Evolutionary conservation across 148 eudicot species (phyloP).

Genomic region (Nepenthes gracilis): DNA sequence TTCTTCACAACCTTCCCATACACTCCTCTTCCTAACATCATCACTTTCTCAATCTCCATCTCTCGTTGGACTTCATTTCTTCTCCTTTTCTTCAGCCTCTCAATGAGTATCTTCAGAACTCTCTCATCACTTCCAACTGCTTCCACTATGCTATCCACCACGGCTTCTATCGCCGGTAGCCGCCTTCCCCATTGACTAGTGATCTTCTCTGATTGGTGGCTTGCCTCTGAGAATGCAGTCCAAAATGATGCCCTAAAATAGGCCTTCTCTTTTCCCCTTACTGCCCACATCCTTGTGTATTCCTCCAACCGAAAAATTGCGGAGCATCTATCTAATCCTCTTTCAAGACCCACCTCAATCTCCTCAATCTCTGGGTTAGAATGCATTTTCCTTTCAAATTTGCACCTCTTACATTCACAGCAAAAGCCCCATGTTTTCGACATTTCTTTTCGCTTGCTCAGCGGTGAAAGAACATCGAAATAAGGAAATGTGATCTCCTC

Average conservation of each 20-base stretch:
- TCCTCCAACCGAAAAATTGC: conserved; percentile 64
- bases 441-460: conserved; percentile 45
- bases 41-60: conserved; percentile 57
- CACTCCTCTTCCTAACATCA: conserved; percentile 83
- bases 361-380: conserved; percentile 54
- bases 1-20: conserved; percentile 86
- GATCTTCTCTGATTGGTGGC: conserved; percentile 45
- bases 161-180: conserved; percentile 45
- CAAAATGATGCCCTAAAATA: conserved; percentile 76
- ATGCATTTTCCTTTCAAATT: conserved; percentile 38
- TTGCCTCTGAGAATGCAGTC: conserved; percentile 39
- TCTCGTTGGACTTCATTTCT: conserved; percentile 15
- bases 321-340: conserved; percentile 53
- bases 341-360: conserved; percentile 42
- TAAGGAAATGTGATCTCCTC: conserved; percentile 79
- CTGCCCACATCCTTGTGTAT: conserved; percentile 43
- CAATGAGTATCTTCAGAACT: conserved; percentile 38
- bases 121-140: conserved; percentile 76
- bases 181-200: conserved; percentile 66
- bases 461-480: conserved; percentile 51
- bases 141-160: conserved; percentile 58
- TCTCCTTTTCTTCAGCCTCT: conserved; percentile 40
- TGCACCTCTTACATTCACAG: conserved; percentile 69
- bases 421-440: conserved; percentile 62
- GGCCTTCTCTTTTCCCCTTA: conserved; percentile 74